phyloP scores from a whole-genome alignment of 495 filamentous ascomycete species.

The Thozetella sp. region DNA sequence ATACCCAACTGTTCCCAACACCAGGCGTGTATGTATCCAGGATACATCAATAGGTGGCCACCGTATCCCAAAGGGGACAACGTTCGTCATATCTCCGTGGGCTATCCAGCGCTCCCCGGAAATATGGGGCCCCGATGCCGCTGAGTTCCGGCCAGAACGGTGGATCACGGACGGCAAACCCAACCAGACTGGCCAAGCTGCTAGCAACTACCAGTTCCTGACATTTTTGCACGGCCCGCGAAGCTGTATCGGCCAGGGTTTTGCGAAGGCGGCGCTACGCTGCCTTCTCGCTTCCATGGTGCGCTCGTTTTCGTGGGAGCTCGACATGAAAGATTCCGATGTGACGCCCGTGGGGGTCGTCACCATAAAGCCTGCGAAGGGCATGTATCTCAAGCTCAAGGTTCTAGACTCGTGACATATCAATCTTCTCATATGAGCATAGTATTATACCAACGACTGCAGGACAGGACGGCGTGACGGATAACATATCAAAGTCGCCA shows the following conservation, averaged over 20 bases:
- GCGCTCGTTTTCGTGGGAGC: constrained; percentile 65
- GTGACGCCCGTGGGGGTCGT: constrained; percentile 57
- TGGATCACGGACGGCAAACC: constrained; percentile 31
- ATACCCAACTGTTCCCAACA: constrained; percentile 49
- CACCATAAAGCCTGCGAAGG: constrained; percentile 63
- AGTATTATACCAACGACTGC: too few relatives aligned
- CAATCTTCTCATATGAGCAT: too few relatives aligned
- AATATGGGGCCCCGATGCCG: constrained; percentile 17
- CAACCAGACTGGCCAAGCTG: constrained; percentile 41
- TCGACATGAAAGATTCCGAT: constrained; percentile 51
- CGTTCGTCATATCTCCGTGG: constrained; percentile 11
- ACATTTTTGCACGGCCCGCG: constrained; percentile 62
- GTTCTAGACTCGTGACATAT: too few relatives aligned
- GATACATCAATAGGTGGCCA: constrained; percentile 12
- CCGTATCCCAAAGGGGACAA: constrained; percentile 16
- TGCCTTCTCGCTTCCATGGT: constrained; percentile 74
- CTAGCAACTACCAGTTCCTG: constrained; percentile 58
- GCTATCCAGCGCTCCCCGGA: constrained; percentile 11
- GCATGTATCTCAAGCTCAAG: constrained; percentile 60
- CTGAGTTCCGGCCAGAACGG: constrained; percentile 13
- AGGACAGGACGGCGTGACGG: too few relatives aligned
- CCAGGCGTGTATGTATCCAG: constrained; percentile 58
- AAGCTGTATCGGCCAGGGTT: constrained; percentile 66
- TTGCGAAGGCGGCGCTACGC: constrained; percentile 82
- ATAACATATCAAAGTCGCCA: too few relatives aligned